These are phyloP conservation scores for Fusarium neocosmosporiellum DNA, from an alignment of 2,329 filamentous ascomycete genomes.

Conservation along the genomic window DNA sequence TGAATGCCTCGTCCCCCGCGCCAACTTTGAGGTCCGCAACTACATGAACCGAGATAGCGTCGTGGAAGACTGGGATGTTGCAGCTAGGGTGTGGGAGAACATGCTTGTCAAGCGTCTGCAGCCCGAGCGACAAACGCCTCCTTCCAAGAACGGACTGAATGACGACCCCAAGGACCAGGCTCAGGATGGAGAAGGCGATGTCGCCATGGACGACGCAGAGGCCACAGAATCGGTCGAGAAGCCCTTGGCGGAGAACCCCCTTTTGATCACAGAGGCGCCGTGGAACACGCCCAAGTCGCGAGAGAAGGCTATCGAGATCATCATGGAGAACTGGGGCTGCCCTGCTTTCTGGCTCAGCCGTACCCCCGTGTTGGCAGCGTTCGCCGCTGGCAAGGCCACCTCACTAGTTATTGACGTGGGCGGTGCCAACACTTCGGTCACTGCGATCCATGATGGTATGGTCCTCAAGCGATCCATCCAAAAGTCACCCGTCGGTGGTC, in stretches of 20 bases:
- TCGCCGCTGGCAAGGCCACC: slow-evolving; percentile 92
- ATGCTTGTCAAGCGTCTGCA: slow-evolving; percentile 90
- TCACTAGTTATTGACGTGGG: slow-evolving; percentile 94
- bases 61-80: slow-evolving; percentile 96
- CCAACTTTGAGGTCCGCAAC: slow-evolving; percentile 86
- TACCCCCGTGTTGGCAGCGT: slow-evolving; percentile 89
- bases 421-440: slow-evolving; percentile 87
- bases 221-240: slow-evolving; percentile 70
- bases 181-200: slow-evolving; percentile 71
- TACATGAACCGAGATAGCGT: slow-evolving; percentile 90
- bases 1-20: slow-evolving; percentile 83
- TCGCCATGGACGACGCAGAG: slow-evolving; percentile 65
- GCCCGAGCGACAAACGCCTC: slow-evolving; percentile 75
- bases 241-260: slow-evolving; percentile 86
- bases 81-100: slow-evolving; percentile 91
- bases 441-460: slow-evolving; percentile 93
- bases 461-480: slow-evolving; percentile 91
- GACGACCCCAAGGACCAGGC: slow-evolving; percentile 69
- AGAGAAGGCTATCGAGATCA: slow-evolving; percentile 94
- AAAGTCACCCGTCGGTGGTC: slow-evolving; percentile 85
- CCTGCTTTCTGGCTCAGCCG: slow-evolving; percentile 95
- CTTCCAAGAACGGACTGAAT: slow-evolving; percentile 82
- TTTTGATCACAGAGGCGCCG: slow-evolving; percentile 92
- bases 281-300: slow-evolving; percentile 91
- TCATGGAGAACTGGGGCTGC: slow-evolving; percentile 96